phyloP scores from a whole-genome alignment of 305 asterid species.

The Fraxinus floribunda region DNA sequence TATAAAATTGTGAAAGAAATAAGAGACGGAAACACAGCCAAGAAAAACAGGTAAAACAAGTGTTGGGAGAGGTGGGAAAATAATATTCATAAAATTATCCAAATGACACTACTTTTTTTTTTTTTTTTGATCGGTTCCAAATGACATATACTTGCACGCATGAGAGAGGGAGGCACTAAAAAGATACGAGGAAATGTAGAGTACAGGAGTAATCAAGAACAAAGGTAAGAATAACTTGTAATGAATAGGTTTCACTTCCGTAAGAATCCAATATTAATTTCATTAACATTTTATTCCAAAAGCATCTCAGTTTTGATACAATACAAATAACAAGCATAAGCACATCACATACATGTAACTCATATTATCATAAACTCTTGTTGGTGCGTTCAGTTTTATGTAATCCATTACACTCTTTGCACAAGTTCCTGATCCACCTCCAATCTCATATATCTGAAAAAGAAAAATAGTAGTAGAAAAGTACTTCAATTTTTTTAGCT shows the following conservation, averaged over 20 bases:
- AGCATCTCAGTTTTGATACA: slow-evolving; percentile 1
- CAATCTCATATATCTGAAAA: slow-evolving; percentile 94
- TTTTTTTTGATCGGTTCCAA: too few species aligned
- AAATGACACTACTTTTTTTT: background rate
- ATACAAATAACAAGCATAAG: slow-evolving; percentile 2
- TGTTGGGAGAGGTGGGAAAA: background rate
- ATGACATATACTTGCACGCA: background rate
- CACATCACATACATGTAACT: slow-evolving; percentile 62
- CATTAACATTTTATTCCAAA: background rate
- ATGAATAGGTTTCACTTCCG: background rate
- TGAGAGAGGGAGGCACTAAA: background rate
- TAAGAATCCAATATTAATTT: background rate
- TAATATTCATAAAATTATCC: background rate
- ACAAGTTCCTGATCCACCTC: slow-evolving; percentile 99
- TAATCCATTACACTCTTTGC: slow-evolving; percentile 98
- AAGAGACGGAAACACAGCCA: background rate
- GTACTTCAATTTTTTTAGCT: slow-evolving; percentile 6
- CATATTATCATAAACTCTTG: slow-evolving; percentile 87
- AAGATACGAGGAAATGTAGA: background rate
- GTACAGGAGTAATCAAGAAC: background rate
- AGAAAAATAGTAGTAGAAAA: slow-evolving; percentile 18
- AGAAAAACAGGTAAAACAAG: background rate
- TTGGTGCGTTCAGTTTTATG: slow-evolving; percentile 86
- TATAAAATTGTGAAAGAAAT: background rate
- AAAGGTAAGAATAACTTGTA: background rate